Conservation (phyloP, 805 yeast genomes). For the Yamadazyma akitaensis region DNA sequence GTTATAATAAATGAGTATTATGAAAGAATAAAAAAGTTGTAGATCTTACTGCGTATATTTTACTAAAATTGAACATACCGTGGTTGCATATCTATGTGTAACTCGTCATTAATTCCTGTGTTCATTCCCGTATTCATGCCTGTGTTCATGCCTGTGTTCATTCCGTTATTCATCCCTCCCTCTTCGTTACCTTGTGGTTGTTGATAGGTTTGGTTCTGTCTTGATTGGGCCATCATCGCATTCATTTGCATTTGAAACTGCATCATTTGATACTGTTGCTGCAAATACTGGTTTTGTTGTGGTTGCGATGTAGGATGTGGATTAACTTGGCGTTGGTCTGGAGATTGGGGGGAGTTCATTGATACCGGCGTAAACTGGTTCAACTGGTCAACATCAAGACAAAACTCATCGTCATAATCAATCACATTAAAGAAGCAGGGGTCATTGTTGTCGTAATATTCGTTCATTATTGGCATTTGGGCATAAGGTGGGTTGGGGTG, state of each 20-base stretch:
- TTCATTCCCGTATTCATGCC: constrained; percentile 1
- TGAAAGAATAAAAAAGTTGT: neutral
- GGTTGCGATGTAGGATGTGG: constrained; percentile 1
- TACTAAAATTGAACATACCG: constrained; percentile 11
- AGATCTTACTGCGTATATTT: neutral
- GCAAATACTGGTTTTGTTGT: neutral
- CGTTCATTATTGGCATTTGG: constrained; percentile 8
- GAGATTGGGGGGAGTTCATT: constrained; percentile 4
- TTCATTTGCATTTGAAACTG: constrained; percentile 8
- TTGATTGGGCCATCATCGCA: constrained; percentile 1
- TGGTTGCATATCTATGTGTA: constrained; percentile 7
- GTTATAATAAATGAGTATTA: neutral
- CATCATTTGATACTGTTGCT: constrained; percentile 8
- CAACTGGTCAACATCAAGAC: constrained; percentile 43
- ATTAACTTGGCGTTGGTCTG: constrained; percentile 4
- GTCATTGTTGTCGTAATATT: constrained; percentile 7
- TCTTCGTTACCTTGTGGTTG: constrained; percentile 3
- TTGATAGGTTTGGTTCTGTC: neutral
- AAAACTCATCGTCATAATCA: constrained; percentile 43
- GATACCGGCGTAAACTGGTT: constrained; percentile 12
- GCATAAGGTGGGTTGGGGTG: neutral
- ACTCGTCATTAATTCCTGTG: neutral
- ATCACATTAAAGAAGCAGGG: constrained; percentile 6
- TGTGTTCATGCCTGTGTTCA: constrained; percentile 1
- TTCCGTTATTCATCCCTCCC: neutral